phyloP scores from a whole-genome alignment of 495 filamentous ascomycete genomes.

The Astrocystis sublimbata region DNA sequence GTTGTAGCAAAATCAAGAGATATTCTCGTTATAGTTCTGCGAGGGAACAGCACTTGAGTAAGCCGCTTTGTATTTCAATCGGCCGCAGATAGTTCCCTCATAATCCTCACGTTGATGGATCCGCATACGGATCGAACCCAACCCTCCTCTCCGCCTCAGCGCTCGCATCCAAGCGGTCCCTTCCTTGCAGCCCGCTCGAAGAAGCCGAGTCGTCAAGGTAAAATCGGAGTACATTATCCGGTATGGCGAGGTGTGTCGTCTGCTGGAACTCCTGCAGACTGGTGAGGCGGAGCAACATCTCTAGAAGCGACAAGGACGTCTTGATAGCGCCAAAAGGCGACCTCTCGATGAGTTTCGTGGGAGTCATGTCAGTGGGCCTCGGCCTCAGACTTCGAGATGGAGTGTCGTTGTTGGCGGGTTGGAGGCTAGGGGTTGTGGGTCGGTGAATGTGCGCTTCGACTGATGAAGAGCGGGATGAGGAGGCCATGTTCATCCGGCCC shows the following conservation, averaged over 20 bases:
- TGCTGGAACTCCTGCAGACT: conserved; percentile 98
- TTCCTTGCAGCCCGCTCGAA: conserved; percentile 70
- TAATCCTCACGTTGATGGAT: background rate
- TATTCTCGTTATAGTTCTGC: too few relatives aligned
- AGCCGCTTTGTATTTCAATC: too few relatives aligned
- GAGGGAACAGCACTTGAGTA: too few relatives aligned
- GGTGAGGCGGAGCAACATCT: conserved; percentile 88
- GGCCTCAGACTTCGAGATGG: background rate
- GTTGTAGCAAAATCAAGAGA: background rate
- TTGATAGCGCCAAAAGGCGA: conserved; percentile 57
- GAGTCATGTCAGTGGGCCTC: conserved; percentile 16
- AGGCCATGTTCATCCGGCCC: conserved; percentile 40
- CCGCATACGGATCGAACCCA: conserved; percentile 78
- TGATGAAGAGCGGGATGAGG: conserved; percentile 25
- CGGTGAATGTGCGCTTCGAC: conserved; percentile 12
- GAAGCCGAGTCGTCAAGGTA: conserved; percentile 80
- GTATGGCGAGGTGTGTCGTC: conserved; percentile 85
- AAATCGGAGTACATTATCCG: conserved; percentile 92
- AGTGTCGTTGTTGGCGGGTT: background rate
- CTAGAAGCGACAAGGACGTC: conserved; percentile 88
- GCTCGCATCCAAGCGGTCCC: conserved; percentile 69
- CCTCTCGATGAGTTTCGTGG: conserved; percentile 26
- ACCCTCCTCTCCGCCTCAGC: conserved; percentile 72
- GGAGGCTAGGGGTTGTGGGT: background rate
- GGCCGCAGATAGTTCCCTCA: background rate